Base-by-base conservation (phyloP, 345 rosid genomes). In the Lepidium aucheri region DNA sequence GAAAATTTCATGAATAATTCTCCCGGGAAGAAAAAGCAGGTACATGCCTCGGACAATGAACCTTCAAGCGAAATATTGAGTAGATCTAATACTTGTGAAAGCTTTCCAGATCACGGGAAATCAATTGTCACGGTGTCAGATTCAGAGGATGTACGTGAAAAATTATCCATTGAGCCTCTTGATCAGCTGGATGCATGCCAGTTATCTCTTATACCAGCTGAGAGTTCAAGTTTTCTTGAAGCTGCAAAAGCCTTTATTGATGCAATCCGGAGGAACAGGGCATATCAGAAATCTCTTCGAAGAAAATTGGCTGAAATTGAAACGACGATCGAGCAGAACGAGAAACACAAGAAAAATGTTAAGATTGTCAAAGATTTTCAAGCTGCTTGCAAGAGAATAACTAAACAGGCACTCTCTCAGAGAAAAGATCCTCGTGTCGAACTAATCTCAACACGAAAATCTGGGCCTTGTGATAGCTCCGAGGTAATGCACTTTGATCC, bases 211-310 rank as follows among this genome's bases (percentile, higher is more conserved):
- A 14, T 61, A 68, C 74, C 72, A 38, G 34, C 28, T 10, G 65
- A 70, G 43, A 55, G 68, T 56, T 76, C 88, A 36, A 84, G 76
- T 68, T 90, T 86, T 63, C 96, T 92, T 45, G 83, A 84, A 70
- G 74, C 89, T 17, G 97, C 90, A 18, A 86, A 76, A 65, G 56
- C 78, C 53, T 81, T 90, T 63, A 65, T 90, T 70, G 88, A 79
- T 58, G 91, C 96, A 18, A 83, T 94, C 69, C 83, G 83, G 80
- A 90, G 43, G 86, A 94, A 94, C 68, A 85, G 97, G 69, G 77
- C 87, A 2, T 85, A 77, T 51, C 99, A 94, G 83, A 90, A 73
- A 78, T 83, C 88, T 41, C 69, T 86, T 13, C 74, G 88, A 67
- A 71, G 71, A 70, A 88, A 94, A 76, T 68, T 94, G 80, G 61